Evolutionary conservation across 768 basidiomycete species (phyloP), one percentile per base, ranked within the genome.

Genomic region (Leccinum barrowsii): DNA sequence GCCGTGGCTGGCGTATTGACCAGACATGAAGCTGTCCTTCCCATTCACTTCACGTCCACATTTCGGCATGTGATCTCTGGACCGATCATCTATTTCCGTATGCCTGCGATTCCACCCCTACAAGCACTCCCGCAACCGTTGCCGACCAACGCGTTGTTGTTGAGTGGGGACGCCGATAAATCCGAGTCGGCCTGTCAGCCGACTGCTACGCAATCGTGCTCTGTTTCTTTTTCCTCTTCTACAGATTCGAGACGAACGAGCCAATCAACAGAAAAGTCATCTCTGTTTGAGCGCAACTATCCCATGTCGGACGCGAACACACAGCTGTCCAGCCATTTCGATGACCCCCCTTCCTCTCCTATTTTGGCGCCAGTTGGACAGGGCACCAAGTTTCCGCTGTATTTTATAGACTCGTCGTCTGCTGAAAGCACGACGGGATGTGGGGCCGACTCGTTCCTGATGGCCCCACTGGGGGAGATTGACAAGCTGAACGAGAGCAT

Each of bases 91-190:
- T 79, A 79, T 59, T 85, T 87, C 59, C 82, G 85, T 40, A 87
- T 89, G 82, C 89, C 89, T 24, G 82, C 85, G 12, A 73, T 89
- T 22, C 81, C 87, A 13, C 85, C 86, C n/a, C 65, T 83, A 30
- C 84, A 78, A 55, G 82, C 86, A 24, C 73, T 64, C 60, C 77
- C 57, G 22, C 72, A 59, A 48, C 62, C 59, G 35, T 65, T 66
- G 57, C 72, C 70, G 32, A 70, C 65, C 24, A 72, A 58, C 51
- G 58, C 66, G 17, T 49, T 65, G 21, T 50, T 71, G 1, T 28
- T 68, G 42, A 37, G 61, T 7, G 70, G 66, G 34, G 71, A 72
- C 19, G 53, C 54, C 7, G 69, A 72, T 48, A 74, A 54, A 54
- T 11, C 66, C 7, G 71, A 72, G n/a, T 32, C 59, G 34, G 44